Base-by-base conservation (phyloP, 495 filamentous ascomycete species). In the Acidomyces sp. region DNA sequence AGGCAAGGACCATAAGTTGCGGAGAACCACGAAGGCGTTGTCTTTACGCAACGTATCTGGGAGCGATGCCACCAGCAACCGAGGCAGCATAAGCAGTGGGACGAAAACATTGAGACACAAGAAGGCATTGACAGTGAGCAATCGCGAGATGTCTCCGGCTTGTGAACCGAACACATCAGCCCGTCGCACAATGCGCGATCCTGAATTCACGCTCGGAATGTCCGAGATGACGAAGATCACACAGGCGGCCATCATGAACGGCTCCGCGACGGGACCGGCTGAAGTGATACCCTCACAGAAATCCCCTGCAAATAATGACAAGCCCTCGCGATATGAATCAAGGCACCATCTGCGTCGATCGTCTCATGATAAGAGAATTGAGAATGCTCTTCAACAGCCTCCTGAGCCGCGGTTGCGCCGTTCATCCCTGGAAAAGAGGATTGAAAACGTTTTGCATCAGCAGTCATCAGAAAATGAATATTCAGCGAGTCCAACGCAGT, bases 41-140 rank as follows among this genome's bases (percentile, higher is more conserved):
- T 19, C 36, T 2, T 16, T 46, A 9, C 37, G 43, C 23, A 24
- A 39, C 9, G 25, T 34, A 7, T 38, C 42, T 26, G 34, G n/a
- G 7, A 45, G 42, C 26, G 34, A 34, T 6, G 17, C 6, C 20
- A 21, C 6, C 34, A 16, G 12, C 2, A 37, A 28, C 13, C 24
- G 12, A 6, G 15, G 25, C n/a, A 45, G 34, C 16, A 15, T n/a
- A 3, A 18, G 22, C n/a, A 20, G 15, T 18, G 21, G 16, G 18
- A 31, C 19, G 5, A 31, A 39, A 28, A 26, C 12, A 19, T 25
- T 46, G n/a, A 22, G 37, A 13, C 23, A 16, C 20, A 41, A 21
- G 28, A 41, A 29, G 21, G 36, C 35, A 23, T 23, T 28, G 9
- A 10, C 9, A 34, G n/a, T 16, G 13, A 11, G 31, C 7, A n/a